Percentiles rank a stretch among this genome's conserved stretches.
These are phyloP conservation scores for Hymenoscyphus repandus DNA, from an alignment of 2,329 filamentous ascomycete species.

Conservation along the genomic window DNA sequence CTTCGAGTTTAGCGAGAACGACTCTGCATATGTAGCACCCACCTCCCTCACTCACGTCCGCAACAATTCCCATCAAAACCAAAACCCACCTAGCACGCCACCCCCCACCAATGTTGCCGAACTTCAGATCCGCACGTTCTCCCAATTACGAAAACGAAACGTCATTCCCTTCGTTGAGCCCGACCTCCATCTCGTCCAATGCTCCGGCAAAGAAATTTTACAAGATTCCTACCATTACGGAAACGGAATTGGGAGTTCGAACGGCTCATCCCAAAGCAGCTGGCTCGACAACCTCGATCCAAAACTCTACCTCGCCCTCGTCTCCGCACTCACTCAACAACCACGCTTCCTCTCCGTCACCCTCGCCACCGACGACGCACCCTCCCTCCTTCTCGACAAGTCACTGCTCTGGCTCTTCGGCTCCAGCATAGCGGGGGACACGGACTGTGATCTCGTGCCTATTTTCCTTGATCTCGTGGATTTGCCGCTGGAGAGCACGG, in stretches of 20 bases:
- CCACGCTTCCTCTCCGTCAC: slow-evolving; percentile 72
- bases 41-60: slow-evolving; percentile 25
- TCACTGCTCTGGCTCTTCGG: slow-evolving; percentile 60
- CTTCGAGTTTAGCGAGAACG: slow-evolving; percentile 75
- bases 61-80: slow-evolving; percentile 34
- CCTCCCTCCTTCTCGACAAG: slow-evolving; percentile 68
- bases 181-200: slow-evolving; percentile 70
- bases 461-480: slow-evolving; percentile 82
- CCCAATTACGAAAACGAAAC: slow-evolving; percentile 69
- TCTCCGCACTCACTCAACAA: slow-evolving; percentile 54
- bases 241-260: neutral
- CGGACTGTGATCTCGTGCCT: slow-evolving; percentile 68
- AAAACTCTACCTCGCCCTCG: slow-evolving; percentile 56
- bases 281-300: slow-evolving; percentile 60
- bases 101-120: slow-evolving; percentile 74
- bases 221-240: slow-evolving; percentile 32
- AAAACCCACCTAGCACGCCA: slow-evolving; percentile 58
- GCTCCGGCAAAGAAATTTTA: slow-evolving; percentile 55
- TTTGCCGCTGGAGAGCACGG: slow-evolving; percentile 81
- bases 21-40: slow-evolving; percentile 60
- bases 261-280: slow-evolving; percentile 27
- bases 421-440: slow-evolving; percentile 71
- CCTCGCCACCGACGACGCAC: slow-evolving; percentile 66
- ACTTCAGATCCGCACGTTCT: slow-evolving; percentile 77
- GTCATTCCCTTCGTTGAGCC: slow-evolving; percentile 69